Evolutionary conservation across 768 basidiomycete genomes (phyloP), one percentile per base, ranked within the genome.

Genomic region (Ephemerocybe angulata): DNA sequence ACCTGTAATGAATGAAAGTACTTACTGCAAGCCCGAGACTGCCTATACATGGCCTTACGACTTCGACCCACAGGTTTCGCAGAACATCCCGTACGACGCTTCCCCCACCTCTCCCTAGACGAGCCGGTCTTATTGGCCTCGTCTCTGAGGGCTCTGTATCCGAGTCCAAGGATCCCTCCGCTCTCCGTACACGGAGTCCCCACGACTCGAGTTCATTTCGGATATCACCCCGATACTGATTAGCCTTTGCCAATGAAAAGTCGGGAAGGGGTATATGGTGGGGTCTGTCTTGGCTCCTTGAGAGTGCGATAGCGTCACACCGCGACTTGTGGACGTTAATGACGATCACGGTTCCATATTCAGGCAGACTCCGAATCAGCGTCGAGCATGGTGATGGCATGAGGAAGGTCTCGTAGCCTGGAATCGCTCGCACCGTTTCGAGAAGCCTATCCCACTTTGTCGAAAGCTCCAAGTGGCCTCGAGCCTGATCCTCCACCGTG

Each of bases 291-390:
- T 19, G 10, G 3, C 48, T 53, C 22, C 28, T 21, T 17, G 12
- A 12, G 11, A 67, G 58, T 13, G 60, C 52, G n/a, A 68, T 31
- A 1, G 62, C 62, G 55, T 66, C 61, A 40, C 67, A 68, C 22
- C 58, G 48, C n/a, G 37, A 40, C 8, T 35, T 28, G 31, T 60
- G 38, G 15, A 62, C 52, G 50, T 61, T 63, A 40, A 67, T 51
- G 17, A 62, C 44, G 15, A 68, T 58, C n/a, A 68, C 56, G 40
- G 52, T 40, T 10, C 65, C 62, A 10, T 35, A 38, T 19, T 35
- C 52, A 19, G 60, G 62, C 5, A 60, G 48, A n/a, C 38, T 35
- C 7, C 35, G 29, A n/a, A 56, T 25, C 5, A 59, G 44, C 19
- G 41, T 19, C 0, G 56, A 42, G 27, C 28, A 38, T n/a, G 42